A percentile compares a stretch with the other conserved stretches of the same genome.
Conservation (phyloP, 2,329 filamentous ascomycete genomes). For the Alternaria postmessia region DNA sequence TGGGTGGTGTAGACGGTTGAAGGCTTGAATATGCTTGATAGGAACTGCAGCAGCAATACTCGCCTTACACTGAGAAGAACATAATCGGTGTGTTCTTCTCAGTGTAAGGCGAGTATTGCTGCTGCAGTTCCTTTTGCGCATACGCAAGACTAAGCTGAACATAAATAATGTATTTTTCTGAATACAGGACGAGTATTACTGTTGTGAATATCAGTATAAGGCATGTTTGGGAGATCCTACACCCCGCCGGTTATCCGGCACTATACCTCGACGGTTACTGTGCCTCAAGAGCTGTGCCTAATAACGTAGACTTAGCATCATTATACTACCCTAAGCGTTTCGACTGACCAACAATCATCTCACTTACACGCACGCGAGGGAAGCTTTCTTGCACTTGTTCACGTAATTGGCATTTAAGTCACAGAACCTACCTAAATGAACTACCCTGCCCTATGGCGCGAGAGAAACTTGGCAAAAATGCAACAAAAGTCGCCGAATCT, state of each 20-base stretch:
- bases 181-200: not conserved
- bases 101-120: not conserved
- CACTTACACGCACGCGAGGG: not conserved
- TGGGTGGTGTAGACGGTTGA: not conserved
- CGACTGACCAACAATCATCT: not conserved
- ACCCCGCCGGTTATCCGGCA: not conserved
- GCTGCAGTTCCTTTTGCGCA: rapidly evolving
- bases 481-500: no score
- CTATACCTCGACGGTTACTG: not conserved
- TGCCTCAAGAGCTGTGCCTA: not conserved
- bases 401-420: no score
- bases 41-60: not conserved
- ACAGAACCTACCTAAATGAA: no score
- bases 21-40: not conserved
- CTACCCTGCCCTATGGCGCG: no score
- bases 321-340: not conserved
- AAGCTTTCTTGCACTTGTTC: no score
- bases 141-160: no score
- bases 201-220: not conserved
- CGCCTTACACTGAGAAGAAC: not conserved
- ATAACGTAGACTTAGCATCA: not conserved
- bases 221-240: not conserved
- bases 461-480: no score
- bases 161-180: no score
- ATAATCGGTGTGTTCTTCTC: not conserved